Percentiles rank a stretch among this genome's conserved stretches.
These are phyloP conservation scores for Ganoderma sinense DNA, from an alignment of 1,284 basidiomycete species.

Conservation along the genomic window DNA sequence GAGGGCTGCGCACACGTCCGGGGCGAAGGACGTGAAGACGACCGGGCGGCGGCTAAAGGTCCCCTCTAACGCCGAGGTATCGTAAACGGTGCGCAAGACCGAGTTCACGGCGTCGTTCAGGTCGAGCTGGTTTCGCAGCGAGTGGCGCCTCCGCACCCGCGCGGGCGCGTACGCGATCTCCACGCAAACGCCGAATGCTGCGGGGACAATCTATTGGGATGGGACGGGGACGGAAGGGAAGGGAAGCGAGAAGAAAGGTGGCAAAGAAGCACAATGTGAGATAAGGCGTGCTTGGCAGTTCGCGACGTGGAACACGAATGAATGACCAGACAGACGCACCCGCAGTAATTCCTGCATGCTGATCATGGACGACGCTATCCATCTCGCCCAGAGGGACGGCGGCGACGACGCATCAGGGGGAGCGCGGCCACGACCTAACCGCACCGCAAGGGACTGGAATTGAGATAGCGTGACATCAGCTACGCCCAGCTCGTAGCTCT, in stretches of 20 bases:
- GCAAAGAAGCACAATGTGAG: conserved; percentile 4
- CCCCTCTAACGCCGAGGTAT: conserved; percentile 61
- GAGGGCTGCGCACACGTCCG: conserved; percentile 86
- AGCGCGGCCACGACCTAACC: conserved; percentile 53
- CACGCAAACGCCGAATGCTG: conserved; percentile 78
- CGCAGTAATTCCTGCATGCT: conserved; percentile 78
- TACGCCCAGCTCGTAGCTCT: conserved; percentile 81
- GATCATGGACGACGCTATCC: conserved; percentile 66
- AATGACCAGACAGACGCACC: conserved; percentile 51
- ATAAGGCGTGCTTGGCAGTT: conserved; percentile 1
- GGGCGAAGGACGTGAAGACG: conserved; percentile 89
- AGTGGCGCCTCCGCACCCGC: conserved; percentile 49
- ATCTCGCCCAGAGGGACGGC: conserved; percentile 63
- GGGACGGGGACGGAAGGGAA: background rate
- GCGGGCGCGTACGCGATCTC: conserved; percentile 78
- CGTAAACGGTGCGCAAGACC: conserved; percentile 84
- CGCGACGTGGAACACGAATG: background rate
- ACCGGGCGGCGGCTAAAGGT: conserved; percentile 72
- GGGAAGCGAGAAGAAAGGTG: conserved; percentile 20
- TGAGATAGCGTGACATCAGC: conserved; percentile 86
- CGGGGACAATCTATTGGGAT: conserved; percentile 68
- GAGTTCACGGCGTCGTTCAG: conserved; percentile 86
- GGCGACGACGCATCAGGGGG: conserved; percentile 41
- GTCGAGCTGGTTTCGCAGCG: conserved; percentile 62
- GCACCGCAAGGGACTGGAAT: conserved; percentile 73